Conservation (phyloP, 225 moss, liverwort and hornwort species). For the Antitrichia curtipendula region DNA sequence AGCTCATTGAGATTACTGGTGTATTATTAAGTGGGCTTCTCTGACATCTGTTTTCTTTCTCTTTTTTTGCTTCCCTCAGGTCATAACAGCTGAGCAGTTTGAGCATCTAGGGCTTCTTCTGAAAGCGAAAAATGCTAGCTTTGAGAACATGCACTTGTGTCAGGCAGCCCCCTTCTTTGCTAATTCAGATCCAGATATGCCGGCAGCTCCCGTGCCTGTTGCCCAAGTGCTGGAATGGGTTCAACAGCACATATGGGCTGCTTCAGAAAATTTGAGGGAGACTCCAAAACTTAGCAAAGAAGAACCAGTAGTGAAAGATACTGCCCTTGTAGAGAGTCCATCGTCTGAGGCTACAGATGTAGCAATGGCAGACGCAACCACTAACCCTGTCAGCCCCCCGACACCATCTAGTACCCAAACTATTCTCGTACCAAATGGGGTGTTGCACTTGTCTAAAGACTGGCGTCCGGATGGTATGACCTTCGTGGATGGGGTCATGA, state of each 20-base stretch:
- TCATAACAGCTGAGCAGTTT: slow-evolving; percentile 81
- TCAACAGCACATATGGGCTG: slow-evolving; percentile 59
- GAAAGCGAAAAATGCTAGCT: slow-evolving; percentile 59
- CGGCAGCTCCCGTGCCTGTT: slow-evolving; percentile 78
- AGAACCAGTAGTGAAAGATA: slow-evolving; percentile 16
- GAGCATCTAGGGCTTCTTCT: slow-evolving; percentile 79
- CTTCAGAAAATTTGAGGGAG: slow-evolving; percentile 44
- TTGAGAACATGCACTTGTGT: slow-evolving; percentile 51
- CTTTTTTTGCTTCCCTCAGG: slow-evolving; percentile 17
- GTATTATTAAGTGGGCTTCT: not conserved
- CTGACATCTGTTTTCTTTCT: not conserved
- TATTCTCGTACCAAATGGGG: slow-evolving; percentile 56
- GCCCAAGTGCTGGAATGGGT: slow-evolving; percentile 90
- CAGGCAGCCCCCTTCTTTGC: slow-evolving; percentile 95
- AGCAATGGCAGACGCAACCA: slow-evolving; percentile 72
- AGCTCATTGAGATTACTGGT: not conserved
- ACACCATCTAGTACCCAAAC: slow-evolving; percentile 47
- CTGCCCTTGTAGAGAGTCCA: slow-evolving; percentile 13
- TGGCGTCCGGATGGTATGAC: slow-evolving; percentile 87
- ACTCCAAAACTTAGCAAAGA: slow-evolving; percentile 30
- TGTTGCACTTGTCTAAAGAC: slow-evolving; percentile 47
- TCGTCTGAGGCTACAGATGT: slow-evolving; percentile 63
- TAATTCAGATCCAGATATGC: slow-evolving; percentile 96
- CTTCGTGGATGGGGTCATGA: slow-evolving; percentile 77
- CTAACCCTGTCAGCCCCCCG: slow-evolving; percentile 22